phyloP scores from a whole-genome alignment of 371 early-diverging fungal genomes.

The Rhizopus sp. region DNA sequence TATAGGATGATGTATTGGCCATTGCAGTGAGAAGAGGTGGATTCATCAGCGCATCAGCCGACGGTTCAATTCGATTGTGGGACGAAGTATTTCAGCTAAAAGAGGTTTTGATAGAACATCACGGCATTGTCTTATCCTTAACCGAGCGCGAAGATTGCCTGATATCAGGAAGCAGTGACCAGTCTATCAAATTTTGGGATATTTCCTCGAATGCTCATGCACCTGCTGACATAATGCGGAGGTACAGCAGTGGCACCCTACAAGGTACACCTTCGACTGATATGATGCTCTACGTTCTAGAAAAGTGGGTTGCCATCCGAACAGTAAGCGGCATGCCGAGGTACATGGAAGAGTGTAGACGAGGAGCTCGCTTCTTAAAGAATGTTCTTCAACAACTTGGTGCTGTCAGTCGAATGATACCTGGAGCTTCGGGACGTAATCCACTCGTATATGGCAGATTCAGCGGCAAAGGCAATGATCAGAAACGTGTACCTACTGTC shows the following conservation, averaged over 20 bases:
- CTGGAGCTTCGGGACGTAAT: constrained; percentile 66
- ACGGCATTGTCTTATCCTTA: constrained; percentile 68
- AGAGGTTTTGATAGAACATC: constrained; percentile 62
- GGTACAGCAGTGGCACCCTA: constrained; percentile 15
- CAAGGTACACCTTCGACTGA: constrained; percentile 43
- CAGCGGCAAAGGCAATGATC: constrained; percentile 33
- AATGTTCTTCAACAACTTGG: constrained; percentile 74
- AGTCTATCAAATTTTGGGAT: constrained; percentile 60
- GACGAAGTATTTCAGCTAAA: constrained; percentile 65
- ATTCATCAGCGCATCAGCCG: constrained; percentile 74
- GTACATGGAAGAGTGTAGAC: constrained; percentile 73
- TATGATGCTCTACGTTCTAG: constrained; percentile 64
- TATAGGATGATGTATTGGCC: constrained; percentile 69
- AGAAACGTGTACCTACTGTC: constrained; percentile 50
- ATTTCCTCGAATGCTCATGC: constrained; percentile 19
- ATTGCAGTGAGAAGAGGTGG: constrained; percentile 50
- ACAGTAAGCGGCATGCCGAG: constrained; percentile 70
- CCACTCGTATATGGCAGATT: constrained; percentile 81
- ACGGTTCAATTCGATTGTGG: constrained; percentile 80
- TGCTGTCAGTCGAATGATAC: constrained; percentile 69
- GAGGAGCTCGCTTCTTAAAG: constrained; percentile 75
- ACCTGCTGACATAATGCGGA: constrained; percentile 21
- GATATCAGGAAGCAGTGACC: constrained; percentile 72
- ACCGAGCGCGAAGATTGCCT: constrained; percentile 58
- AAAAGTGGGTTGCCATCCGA: constrained; percentile 70